Conservation (phyloP, 768 basidiomycete genomes). For the Leucosporidium scottii region DNA sequence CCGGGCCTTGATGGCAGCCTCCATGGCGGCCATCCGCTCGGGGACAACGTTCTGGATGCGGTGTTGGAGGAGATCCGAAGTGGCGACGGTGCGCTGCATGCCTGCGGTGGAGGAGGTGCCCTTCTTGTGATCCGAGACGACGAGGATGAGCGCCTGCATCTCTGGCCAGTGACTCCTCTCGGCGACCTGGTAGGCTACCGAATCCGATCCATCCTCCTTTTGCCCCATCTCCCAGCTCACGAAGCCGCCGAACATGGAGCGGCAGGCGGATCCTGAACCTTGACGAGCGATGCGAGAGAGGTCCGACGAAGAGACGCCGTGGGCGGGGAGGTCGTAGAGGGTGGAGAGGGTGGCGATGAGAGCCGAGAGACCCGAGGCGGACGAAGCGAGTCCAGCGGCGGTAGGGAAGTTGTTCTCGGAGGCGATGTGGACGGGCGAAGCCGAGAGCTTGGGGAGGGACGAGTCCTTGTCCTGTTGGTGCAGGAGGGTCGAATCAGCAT, state of each 20-base stretch:
- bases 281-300: slow-evolving; percentile 93
- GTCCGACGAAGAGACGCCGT: slow-evolving; percentile 56
- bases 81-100: slow-evolving; percentile 97
- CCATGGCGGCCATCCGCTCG: slow-evolving; percentile 71
- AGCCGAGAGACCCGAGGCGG: slow-evolving; percentile 93
- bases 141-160: slow-evolving; percentile 93
- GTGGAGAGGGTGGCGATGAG: slow-evolving; percentile 80
- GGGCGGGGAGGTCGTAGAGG: slow-evolving; percentile 60
- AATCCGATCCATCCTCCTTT: slow-evolving; percentile 66
- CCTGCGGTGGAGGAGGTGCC: slow-evolving; percentile 89
- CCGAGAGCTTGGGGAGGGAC: slow-evolving; percentile 52
- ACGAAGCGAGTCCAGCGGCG: slow-evolving; percentile 93
- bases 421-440: slow-evolving; percentile 71
- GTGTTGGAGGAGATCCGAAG: slow-evolving; percentile 76
- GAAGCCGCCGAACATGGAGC: slow-evolving; percentile 93
- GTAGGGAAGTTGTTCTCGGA: slow-evolving; percentile 99
- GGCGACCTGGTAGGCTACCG: slow-evolving; percentile 78
- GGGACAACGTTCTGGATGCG: slow-evolving; percentile 84
- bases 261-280: slow-evolving; percentile 95
- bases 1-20: slow-evolving; percentile 63
- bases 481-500: not conserved
- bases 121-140: slow-evolving; percentile 93
- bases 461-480: slow-evolving; percentile 17
- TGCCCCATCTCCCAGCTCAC: slow-evolving; percentile 87
- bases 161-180: slow-evolving; percentile 84